Percentiles rank a stretch among this genome's conserved stretches.
phyloP scores from a whole-genome alignment of 2,329 filamentous ascomycete genomes.

The Coniochaeta sp. region DNA sequence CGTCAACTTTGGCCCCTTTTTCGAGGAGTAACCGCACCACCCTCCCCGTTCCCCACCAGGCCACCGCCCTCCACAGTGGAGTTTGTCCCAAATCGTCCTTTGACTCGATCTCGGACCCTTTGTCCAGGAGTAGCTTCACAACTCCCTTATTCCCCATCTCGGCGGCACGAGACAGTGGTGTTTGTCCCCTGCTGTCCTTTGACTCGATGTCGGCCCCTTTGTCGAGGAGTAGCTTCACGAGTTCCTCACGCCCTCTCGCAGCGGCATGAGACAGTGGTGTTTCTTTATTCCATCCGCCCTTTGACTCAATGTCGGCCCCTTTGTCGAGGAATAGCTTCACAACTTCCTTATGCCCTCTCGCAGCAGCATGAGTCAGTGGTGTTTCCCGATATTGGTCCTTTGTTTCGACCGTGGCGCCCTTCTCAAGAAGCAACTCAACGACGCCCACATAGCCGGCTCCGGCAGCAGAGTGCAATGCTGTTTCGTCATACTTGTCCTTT shows the following conservation, averaged over 20 bases:
- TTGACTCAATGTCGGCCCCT: background rate
- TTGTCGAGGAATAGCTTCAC: background rate
- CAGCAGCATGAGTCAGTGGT: background rate
- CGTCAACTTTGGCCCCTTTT: background rate
- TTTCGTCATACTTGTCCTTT: background rate
- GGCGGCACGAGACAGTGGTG: background rate
- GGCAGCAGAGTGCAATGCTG: background rate
- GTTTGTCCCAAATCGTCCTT: background rate
- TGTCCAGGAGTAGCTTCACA: background rate
- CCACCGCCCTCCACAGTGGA: background rate
- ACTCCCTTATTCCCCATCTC: background rate
- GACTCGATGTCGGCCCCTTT: background rate
- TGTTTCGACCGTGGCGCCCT: background rate
- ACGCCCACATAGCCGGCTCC: background rate
- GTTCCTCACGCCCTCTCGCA: background rate
- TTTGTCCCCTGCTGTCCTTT: background rate
- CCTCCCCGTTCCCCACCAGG: background rate
- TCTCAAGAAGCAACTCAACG: background rate
- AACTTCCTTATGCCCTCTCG: background rate
- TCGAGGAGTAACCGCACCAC: background rate
- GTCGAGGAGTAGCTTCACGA: background rate
- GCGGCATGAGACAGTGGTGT: background rate
- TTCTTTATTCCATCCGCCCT: no score
- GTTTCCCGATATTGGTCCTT: background rate
- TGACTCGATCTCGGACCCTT: background rate